Conservation (phyloP, 2,329 filamentous ascomycete genomes). For the Claviceps digitariae region DNA sequence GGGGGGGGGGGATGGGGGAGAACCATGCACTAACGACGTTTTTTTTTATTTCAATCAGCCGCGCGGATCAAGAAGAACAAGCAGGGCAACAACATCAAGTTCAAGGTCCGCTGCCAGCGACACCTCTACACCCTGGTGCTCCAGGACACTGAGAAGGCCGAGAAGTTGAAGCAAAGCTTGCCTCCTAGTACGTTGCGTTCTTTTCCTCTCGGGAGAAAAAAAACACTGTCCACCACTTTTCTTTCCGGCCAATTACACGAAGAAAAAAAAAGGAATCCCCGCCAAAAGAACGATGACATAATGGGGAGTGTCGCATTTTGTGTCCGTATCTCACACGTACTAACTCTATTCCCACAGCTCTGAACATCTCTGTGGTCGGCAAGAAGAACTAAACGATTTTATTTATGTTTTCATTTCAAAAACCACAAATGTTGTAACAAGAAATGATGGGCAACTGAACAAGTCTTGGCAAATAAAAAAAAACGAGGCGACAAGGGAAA, state of each 20-base stretch:
- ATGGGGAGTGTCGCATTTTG: too few species aligned
- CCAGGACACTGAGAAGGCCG: slow-evolving; percentile 98
- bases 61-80: slow-evolving; percentile 94
- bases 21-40: background rate
- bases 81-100: slow-evolving; percentile 89
- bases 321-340: background rate
- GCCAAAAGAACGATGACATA: too few species aligned
- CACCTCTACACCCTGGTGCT: slow-evolving; percentile 97
- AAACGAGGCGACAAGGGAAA: background rate
- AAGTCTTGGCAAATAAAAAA: background rate
- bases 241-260: background rate
- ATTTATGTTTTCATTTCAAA: background rate
- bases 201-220: background rate
- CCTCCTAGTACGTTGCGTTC: slow-evolving; percentile 67
- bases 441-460: background rate
- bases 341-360: slow-evolving; percentile 20
- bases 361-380: slow-evolving; percentile 39
- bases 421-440: background rate
- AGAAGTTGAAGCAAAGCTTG: slow-evolving; percentile 99
- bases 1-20: too few species aligned
- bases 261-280: background rate
- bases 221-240: background rate
- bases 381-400: slow-evolving; percentile 33
- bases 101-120: slow-evolving; percentile 98
- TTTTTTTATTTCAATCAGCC: slow-evolving; percentile 34